These are phyloP conservation scores for Daldinia concentrica DNA, from an alignment of 495 filamentous ascomycete genomes.

Conservation along the genomic window DNA sequence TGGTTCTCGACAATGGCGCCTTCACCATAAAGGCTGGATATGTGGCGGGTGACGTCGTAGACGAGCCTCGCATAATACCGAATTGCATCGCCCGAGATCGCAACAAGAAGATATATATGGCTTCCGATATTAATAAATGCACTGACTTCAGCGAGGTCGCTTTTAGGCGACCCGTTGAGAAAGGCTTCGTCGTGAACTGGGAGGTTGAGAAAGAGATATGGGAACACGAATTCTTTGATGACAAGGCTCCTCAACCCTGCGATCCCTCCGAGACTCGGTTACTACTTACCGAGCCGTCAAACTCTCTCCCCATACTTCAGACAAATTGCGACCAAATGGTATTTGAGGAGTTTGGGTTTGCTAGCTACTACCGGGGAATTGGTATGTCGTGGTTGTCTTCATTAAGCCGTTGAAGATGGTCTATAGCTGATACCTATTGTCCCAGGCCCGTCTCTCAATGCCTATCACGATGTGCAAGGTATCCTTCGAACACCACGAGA, in stretches of 20 bases:
- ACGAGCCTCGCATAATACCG: slow-evolving; percentile 76
- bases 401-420: neutral
- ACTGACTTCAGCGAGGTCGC: slow-evolving; percentile 88
- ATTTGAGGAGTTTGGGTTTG: slow-evolving; percentile 98
- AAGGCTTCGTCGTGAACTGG: slow-evolving; percentile 96
- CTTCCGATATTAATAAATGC: slow-evolving; percentile 80
- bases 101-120: slow-evolving; percentile 79
- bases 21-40: slow-evolving; percentile 95
- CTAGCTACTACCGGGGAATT: slow-evolving; percentile 78
- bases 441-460: slow-evolving; percentile 71
- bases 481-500: slow-evolving; percentile 63
- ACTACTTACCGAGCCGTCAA: slow-evolving; percentile 90
- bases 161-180: slow-evolving; percentile 92
- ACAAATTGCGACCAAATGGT: slow-evolving; percentile 94
- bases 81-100: slow-evolving; percentile 90
- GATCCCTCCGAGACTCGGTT: slow-evolving; percentile 84
- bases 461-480: slow-evolving; percentile 79
- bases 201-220: slow-evolving; percentile 95
- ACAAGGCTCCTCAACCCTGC: slow-evolving; percentile 71
- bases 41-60: slow-evolving; percentile 56
- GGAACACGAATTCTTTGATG: slow-evolving; percentile 88
- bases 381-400: slow-evolving; percentile 56
- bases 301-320: slow-evolving; percentile 80
- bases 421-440: slow-evolving; percentile 2
- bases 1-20: slow-evolving; percentile 94